Evolutionary conservation across 768 basidiomycete species (phyloP).

Genomic region (Suillus paluster): DNA sequence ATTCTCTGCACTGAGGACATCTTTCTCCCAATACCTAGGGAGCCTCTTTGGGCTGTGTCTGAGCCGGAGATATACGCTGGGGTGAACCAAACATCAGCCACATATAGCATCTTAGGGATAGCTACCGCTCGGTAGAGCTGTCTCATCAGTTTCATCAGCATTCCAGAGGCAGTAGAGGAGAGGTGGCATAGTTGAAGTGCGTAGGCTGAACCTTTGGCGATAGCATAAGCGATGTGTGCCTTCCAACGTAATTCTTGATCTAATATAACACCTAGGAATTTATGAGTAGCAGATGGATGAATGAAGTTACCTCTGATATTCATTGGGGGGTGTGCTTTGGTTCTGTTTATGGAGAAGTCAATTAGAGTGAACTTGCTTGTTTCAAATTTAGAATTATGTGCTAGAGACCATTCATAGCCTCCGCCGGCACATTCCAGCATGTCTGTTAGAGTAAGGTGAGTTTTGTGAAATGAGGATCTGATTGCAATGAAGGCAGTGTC

Average conservation of each 20-base stretch:
- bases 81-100: slow-evolving; percentile 28
- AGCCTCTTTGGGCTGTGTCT: neutral
- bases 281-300: slow-evolving; percentile 3
- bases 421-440: slow-evolving; percentile 29
- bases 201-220: neutral
- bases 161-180: slow-evolving; percentile 19
- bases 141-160: slow-evolving; percentile 16
- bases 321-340: neutral
- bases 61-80: slow-evolving; percentile 5
- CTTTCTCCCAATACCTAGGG: neutral
- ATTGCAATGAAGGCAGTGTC: slow-evolving; percentile 29
- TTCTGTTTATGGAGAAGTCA: neutral
- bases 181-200: slow-evolving; percentile 11
- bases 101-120: slow-evolving; percentile 31
- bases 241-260: slow-evolving; percentile 24
- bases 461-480: slow-evolving; percentile 22
- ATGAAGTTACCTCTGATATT: neutral
- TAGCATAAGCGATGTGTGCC: slow-evolving; percentile 17
- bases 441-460: slow-evolving; percentile 21
- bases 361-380: slow-evolving; percentile 18
- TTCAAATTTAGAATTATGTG: slow-evolving; percentile 25
- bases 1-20: slow-evolving; percentile 20
- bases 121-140: slow-evolving; percentile 31
- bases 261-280: slow-evolving; percentile 33
- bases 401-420: slow-evolving; percentile 14